Conservation (phyloP, 2,329 filamentous ascomycete genomes). For the Pseudogymnoascus sp. region DNA sequence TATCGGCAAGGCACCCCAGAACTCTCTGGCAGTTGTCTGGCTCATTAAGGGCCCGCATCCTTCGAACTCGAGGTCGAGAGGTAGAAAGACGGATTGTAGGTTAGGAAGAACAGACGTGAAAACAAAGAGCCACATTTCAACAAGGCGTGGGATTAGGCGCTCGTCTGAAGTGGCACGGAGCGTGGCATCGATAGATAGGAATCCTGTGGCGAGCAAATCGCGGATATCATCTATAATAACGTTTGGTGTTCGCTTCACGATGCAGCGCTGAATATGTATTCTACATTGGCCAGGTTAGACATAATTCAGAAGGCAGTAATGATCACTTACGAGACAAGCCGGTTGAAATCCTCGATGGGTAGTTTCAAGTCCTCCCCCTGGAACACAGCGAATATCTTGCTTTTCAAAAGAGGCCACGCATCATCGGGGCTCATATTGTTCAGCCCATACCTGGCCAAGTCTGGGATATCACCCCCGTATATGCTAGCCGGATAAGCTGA, state of each 20-base stretch:
- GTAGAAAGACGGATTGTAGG: conserved; percentile 90
- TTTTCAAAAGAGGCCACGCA: conserved; percentile 74
- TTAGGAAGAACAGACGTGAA: conserved; percentile 89
- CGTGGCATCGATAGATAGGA: conserved; percentile 77
- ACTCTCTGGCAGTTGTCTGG: conserved; percentile 72
- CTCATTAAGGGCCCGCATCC: conserved; percentile 75
- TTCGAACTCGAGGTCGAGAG: conserved; percentile 86
- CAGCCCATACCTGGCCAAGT: conserved; percentile 54
- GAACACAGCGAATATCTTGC: conserved; percentile 69
- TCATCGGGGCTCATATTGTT: conserved; percentile 68
- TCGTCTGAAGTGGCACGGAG: conserved; percentile 75
- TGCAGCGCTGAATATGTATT: conserved; percentile 70
- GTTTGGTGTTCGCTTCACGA: conserved; percentile 64
- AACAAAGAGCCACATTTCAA: conserved; percentile 89
- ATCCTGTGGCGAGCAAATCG: conserved; percentile 73
- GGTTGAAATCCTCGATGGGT: conserved; percentile 79
- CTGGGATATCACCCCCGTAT: conserved; percentile 45
- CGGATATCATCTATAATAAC: conserved; percentile 68
- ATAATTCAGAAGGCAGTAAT: background rate
- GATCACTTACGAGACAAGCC: conserved; percentile 52
- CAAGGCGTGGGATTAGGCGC: conserved; percentile 78
- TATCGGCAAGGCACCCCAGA: conserved; percentile 68
- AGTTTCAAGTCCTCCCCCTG: conserved; percentile 72
- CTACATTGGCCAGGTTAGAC: conserved; percentile 20
- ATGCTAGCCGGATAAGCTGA: conserved; percentile 29